Evolutionary conservation across 192 early-diverging fungal genomes (phyloP), one percentile per base, ranked within the genome.

Genomic region (Geranomyces variabilis): DNA sequence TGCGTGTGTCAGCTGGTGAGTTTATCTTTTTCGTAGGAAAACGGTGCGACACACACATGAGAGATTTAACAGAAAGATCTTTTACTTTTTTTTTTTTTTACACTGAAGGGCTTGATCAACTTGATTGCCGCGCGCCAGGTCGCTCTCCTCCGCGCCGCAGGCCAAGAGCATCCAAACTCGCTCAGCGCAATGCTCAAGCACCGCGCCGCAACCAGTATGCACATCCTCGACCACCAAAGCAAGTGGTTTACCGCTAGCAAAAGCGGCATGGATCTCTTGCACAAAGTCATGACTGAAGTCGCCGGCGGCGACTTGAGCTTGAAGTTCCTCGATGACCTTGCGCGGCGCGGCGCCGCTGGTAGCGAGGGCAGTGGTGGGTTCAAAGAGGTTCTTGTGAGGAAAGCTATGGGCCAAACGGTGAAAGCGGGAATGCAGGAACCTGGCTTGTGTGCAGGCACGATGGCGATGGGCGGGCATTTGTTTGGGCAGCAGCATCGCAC

Each of bases 61-160:
- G 19, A 47, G 12, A 47, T 12, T 14, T 12, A 47, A 19, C 46
- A 14, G 46, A 47, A 47, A 47, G n/a, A n/a, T n/a, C n/a, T n/a
- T n/a, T n/a, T n/a, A 28, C 56, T 57, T 26, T 57, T 28, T 57
- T 57, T 57, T 28, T 57, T 57, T n/a, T n/a, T n/a, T n/a, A n/a
- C n/a, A n/a, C n/a, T n/a, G n/a, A n/a, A 62, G 49, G 73, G 73
- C 21, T 47, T 75, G 29, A 22, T 75, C 57, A 75, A 75, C 57
- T 66, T 75, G 14, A 75, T 75, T 43, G 73, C 73, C n/a, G 73
- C 73, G 17, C 65, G 73, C 13, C 73, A 75, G 41, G 21, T 69
- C 1, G 57, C 73, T 29, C 31, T 72, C 46, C 21, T 64, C 29
- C 69, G 69, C 24, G 59, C 19, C 44, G n/a, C 68, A 29, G 31